Base-by-base conservation (phyloP, 1,284 basidiomycete genomes). In the Xanthoconium separans region DNA sequence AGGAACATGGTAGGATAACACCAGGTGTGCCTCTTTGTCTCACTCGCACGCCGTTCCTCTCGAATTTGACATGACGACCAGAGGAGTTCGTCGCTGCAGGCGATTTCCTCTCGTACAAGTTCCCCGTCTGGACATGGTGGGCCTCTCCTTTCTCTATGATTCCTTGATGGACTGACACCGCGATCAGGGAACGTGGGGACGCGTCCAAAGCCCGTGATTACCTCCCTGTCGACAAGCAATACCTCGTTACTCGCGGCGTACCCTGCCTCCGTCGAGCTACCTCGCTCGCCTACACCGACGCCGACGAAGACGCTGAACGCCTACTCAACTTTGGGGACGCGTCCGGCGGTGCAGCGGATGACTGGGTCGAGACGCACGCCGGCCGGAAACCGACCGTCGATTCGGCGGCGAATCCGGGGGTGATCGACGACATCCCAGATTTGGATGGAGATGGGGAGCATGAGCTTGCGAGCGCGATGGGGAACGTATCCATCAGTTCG, bases 11-110 rank as follows among this genome's bases (percentile, higher is more conserved):
- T 12, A 81, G 95, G 52, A 96, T 97, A 67, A 98, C 92, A 16
- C 95, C 95, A 58, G 95, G 94, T 96, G 58, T 48, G 85, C 71
- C 58, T 63, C 50, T 10, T 44, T 50, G 22, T 45, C 37, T 55
- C 40, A 45, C 37, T 49, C 57, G 41, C 43, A 27, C 36, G 51
- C 4, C 44, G 29, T 39, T 29, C 22, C 13, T 50, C 46, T 46
- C 16, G 1, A 50, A 40, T 22, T 69, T 51, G 70, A 65, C 60
- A 52, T 50, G 41, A 20, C 59, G 8, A 49, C 55, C 70, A 92
- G 95, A 97, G 83, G 95, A 97, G 74, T 97, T 97, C 68, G 92
- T 96, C 33, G 93, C 91, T 33, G 93, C 95, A 3, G 94, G 95
- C 50, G 95, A 97, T 73, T 97, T 96, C 73, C 76, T 98, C 56